Conservation (phyloP, 169 alveolate genomes). For the Cryptosporidium sp. region DNA sequence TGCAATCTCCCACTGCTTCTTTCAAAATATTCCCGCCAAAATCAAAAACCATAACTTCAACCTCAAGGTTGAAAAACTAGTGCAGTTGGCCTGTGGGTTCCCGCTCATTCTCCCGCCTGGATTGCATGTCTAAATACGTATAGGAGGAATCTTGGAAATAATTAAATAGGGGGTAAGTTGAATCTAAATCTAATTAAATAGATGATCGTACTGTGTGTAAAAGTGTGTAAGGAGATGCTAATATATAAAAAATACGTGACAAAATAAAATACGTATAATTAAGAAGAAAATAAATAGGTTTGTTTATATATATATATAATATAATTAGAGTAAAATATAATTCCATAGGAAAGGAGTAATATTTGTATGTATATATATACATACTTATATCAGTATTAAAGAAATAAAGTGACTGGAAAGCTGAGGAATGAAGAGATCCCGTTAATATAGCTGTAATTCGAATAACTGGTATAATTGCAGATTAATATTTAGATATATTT, state of each 20-base stretch:
- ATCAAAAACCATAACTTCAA: no score
- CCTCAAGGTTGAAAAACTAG: no score
- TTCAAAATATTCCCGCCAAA: background rate
- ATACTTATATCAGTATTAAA: background rate
- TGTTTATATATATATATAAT: background rate
- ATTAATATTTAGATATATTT: slow-evolving; percentile 8
- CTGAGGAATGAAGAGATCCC: slow-evolving; percentile 12
- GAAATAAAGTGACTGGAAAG: background rate
- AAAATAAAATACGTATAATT: background rate
- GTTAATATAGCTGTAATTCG: background rate
- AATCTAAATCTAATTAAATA: slow-evolving; percentile 17
- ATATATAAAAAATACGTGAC: background rate
- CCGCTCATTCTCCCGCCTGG: background rate
- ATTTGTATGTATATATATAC: background rate
- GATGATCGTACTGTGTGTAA: slow-evolving; percentile 12
- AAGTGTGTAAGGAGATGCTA: slow-evolving; percentile 12
- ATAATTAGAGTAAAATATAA: background rate
- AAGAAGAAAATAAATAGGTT: background rate
- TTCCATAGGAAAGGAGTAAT: background rate
- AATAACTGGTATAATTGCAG: background rate
- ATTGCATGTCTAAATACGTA: slow-evolving; percentile 24
- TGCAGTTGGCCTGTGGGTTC: background rate
- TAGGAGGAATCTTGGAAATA: slow-evolving; percentile 1
- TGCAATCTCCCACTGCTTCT: background rate
- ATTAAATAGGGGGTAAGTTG: background rate